phyloP scores from a whole-genome alignment of 2,329 filamentous ascomycete genomes.

The Botrytis deweyae region DNA sequence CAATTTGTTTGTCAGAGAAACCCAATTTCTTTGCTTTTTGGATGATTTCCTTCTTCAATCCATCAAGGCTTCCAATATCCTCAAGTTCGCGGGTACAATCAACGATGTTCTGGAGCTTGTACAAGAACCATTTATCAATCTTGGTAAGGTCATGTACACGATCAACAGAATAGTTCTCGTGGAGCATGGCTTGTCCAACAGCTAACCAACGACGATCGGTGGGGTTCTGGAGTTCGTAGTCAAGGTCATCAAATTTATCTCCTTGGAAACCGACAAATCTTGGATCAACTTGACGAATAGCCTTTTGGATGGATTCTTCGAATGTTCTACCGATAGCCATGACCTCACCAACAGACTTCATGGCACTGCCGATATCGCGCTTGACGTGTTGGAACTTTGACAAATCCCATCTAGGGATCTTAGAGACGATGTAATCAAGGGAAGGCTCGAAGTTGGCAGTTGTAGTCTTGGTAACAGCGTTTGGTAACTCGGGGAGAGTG shows the following conservation, averaged over 20 bases:
- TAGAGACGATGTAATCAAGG: constrained; percentile 96
- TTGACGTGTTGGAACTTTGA: constrained; percentile 99
- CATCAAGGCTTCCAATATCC: constrained; percentile 76
- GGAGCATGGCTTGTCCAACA: constrained; percentile 95
- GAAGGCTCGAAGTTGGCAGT: constrained; percentile 98
- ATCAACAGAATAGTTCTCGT: constrained; percentile 93
- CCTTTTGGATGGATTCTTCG: constrained; percentile 98
- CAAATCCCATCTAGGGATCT: constrained; percentile 98
- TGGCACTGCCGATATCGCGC: constrained; percentile 93
- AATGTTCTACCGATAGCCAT: constrained; percentile 99
- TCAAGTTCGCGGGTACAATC: constrained; percentile 85
- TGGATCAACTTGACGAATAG: constrained; percentile 94
- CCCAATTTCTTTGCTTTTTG: constrained; percentile 94
- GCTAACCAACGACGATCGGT: constrained; percentile 97
- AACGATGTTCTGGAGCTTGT: constrained; percentile 98
- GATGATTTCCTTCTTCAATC: constrained; percentile 84
- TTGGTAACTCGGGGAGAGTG: constrained; percentile 91
- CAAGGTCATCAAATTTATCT: constrained; percentile 89
- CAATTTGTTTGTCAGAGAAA: constrained; percentile 96
- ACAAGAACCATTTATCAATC: constrained; percentile 99
- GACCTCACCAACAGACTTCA: constrained; percentile 99
- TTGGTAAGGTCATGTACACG: constrained; percentile 90
- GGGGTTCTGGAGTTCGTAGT: constrained; percentile 85
- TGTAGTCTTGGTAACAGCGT: constrained; percentile 97
- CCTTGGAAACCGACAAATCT: constrained; percentile 91